Evolutionary conservation across 495 filamentous ascomycete genomes (phyloP), one percentile per base, ranked within the genome.

Genomic region (Cercophora newfieldiana): DNA sequence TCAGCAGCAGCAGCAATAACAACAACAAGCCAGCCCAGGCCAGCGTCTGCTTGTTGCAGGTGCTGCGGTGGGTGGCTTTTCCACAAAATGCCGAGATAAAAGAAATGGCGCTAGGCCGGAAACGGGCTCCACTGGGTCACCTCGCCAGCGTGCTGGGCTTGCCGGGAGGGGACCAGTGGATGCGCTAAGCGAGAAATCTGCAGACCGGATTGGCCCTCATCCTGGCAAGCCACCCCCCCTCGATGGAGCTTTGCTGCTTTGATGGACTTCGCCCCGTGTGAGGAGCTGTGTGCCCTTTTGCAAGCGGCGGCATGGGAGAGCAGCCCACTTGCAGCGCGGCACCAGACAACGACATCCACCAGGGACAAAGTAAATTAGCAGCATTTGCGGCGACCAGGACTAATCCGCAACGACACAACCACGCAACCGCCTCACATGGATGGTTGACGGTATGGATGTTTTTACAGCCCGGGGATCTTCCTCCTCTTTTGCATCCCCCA

Each of bases 281-380:
- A 25, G n/a, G n/a, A n/a, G 30, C 14, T 37, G 58, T 18, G n/a
- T 37, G 24, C 21, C 25, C 59, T 49, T 61, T 61, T 33, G 49
- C 60, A 63, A 63, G 60, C 69, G 66, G 71, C 69, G 69, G 37
- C 37, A 44, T 44, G 22, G 54, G 54, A 53, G 64, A 66, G 66
- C 64, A 63, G 64, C 68, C 67, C 68, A 70, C 69, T 50, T 49
- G 59, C 59, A 66, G 72, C 72, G 69, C 70, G 54, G 68, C 68
- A 71, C 72, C 70, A 74, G 70, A 74, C 72, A 71, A 73, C 73
- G 73, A 75, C 73, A 69, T 72, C 72, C 69, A 73, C 73, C 69
- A 73, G 71, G 73, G 71, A 73, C 69, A 75, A 73, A 75, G 71
- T 71, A 73, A 73, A 75, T 71, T 70, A 75, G 69, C 71, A 75